These are phyloP conservation scores for Hirsutella rhossiliensis DNA, from an alignment of 2,329 filamentous ascomycete species.

Conservation along the genomic window DNA sequence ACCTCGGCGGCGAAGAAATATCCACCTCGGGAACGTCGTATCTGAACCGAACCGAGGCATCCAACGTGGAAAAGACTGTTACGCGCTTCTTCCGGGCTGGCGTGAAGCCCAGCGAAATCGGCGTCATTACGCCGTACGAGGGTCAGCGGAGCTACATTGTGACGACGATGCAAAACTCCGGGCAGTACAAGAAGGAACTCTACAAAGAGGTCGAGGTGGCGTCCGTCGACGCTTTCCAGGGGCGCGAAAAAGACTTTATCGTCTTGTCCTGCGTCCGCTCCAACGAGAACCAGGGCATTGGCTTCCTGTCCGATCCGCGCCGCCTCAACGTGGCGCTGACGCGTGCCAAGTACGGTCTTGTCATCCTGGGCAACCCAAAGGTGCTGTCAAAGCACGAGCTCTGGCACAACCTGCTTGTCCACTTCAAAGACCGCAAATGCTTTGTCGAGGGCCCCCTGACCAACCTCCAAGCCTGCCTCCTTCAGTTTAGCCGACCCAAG, in stretches of 20 bases:
- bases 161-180: slow-evolving; percentile 97
- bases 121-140: slow-evolving; percentile 97
- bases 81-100: slow-evolving; percentile 98
- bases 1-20: slow-evolving; percentile 94
- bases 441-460: slow-evolving; percentile 90
- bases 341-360: slow-evolving; percentile 89
- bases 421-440: slow-evolving; percentile 95
- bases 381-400: slow-evolving; percentile 94
- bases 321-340: slow-evolving; percentile 96
- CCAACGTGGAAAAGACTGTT: slow-evolving; percentile 97
- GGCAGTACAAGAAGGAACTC: slow-evolving; percentile 93
- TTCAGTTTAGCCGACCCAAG: slow-evolving; percentile 92
- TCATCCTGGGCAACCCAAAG: slow-evolving; percentile 95
- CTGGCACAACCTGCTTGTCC: slow-evolving; percentile 88
- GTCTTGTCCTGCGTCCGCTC: slow-evolving; percentile 95
- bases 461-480: slow-evolving; percentile 87
- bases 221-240: slow-evolving; percentile 96
- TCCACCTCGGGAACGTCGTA: slow-evolving; percentile 96
- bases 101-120: slow-evolving; percentile 86
- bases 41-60: slow-evolving; percentile 91
- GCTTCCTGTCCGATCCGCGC: slow-evolving; percentile 94
- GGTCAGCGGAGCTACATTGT: slow-evolving; percentile 97
- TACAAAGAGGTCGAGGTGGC: slow-evolving; percentile 99
- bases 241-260: slow-evolving; percentile 98
- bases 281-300: slow-evolving; percentile 97